These are phyloP conservation scores for Ophiostoma sp. DNA, from an alignment of 2,329 filamentous ascomycete species.

Conservation along the genomic window DNA sequence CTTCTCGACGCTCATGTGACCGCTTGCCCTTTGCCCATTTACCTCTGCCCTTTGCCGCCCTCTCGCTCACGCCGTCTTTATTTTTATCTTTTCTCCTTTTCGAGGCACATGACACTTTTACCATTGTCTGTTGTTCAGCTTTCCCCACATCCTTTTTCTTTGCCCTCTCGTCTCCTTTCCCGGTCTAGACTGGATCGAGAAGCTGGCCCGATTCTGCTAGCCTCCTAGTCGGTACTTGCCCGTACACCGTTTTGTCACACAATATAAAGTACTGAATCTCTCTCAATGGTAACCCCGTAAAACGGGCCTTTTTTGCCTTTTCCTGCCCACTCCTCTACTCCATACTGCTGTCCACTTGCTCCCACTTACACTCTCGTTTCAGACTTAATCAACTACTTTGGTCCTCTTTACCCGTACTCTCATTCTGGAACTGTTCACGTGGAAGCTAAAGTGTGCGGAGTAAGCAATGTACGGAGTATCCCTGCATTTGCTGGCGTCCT, in stretches of 20 bases:
- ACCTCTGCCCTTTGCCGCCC: background rate
- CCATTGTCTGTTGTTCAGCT: slow-evolving; percentile 4
- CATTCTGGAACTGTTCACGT: background rate
- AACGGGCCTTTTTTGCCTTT: slow-evolving; percentile 6
- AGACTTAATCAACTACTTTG: background rate
- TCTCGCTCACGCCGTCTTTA: slow-evolving; percentile 1
- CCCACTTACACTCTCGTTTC: slow-evolving; percentile 1
- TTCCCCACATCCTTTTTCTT: background rate
- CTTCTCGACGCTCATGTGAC: slow-evolving; percentile 8
- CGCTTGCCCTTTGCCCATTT: background rate
- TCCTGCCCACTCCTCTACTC: background rate
- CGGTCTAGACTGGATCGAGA: slow-evolving; percentile 1
- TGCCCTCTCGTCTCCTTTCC: background rate
- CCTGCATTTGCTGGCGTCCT: background rate
- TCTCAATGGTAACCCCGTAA: background rate
- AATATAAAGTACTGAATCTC: background rate
- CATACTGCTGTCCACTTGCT: background rate
- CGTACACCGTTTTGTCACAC: background rate
- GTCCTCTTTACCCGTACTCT: background rate
- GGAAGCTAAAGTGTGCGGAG: background rate
- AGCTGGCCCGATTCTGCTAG: slow-evolving; percentile 2
- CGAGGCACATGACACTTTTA: slow-evolving; percentile 2
- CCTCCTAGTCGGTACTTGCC: background rate
- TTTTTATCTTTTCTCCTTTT: background rate
- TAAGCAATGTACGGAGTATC: background rate